phyloP scores from a whole-genome alignment of 805 yeast genomes.

The Barnettozyma sp. region DNA sequence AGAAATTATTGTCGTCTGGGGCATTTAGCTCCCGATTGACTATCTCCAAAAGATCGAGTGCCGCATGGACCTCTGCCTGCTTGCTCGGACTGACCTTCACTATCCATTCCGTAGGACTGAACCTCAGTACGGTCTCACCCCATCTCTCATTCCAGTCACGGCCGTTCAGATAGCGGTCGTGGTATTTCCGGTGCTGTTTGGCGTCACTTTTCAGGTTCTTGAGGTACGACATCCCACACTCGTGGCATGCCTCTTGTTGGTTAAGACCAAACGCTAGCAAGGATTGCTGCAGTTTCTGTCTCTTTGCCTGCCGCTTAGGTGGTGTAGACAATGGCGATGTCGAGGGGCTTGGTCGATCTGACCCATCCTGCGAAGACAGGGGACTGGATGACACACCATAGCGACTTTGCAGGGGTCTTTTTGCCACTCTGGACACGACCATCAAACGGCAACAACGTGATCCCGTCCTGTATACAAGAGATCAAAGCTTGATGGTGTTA shows the following conservation, averaged over 20 bases:
- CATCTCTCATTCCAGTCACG: conserved; percentile 38
- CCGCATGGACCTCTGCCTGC: conserved; percentile 29
- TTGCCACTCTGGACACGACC: not conserved
- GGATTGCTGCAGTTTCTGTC: conserved; percentile 12
- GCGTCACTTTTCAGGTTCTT: conserved; percentile 35
- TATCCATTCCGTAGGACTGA: conserved; percentile 24
- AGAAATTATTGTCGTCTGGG: conserved; percentile 39
- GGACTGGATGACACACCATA: conserved; percentile 9
- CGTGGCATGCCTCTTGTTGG: conserved; percentile 32
- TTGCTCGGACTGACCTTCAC: conserved; percentile 30
- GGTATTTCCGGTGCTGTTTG: conserved; percentile 46
- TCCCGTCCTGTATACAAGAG: no score
- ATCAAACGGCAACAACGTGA: not conserved
- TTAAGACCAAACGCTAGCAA: conserved; percentile 16
- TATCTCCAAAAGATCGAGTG: conserved; percentile 38
- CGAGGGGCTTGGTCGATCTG: conserved; percentile 6
- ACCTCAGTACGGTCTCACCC: conserved; percentile 24
- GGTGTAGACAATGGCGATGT: conserved; percentile 10
- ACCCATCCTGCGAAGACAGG: conserved; percentile 8
- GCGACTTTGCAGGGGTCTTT: not conserved
- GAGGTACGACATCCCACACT: conserved; percentile 50
- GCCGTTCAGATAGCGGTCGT: conserved; percentile 42
- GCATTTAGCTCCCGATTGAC: conserved; percentile 60
- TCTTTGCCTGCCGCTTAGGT: not conserved
- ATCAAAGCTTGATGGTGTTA: no score